A percentile compares a stretch with the other conserved stretches of the same genome.
These are phyloP conservation scores for Teratosphaeria nubilosa DNA, from an alignment of 2,329 filamentous ascomycete genomes.

Conservation along the genomic window DNA sequence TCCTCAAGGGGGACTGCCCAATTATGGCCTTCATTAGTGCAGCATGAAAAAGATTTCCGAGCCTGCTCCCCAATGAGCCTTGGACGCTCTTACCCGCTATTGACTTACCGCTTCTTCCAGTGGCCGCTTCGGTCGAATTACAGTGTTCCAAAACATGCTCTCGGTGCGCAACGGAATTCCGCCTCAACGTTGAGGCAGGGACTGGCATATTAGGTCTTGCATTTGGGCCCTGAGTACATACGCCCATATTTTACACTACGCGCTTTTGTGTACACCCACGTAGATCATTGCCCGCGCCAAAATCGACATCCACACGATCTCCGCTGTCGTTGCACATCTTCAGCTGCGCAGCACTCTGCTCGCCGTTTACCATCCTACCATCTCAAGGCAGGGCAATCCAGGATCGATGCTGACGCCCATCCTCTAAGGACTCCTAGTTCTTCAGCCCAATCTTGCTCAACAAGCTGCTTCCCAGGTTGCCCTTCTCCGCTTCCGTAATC, in stretches of 20 bases:
- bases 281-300: background rate
- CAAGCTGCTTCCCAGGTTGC: slow-evolving; percentile 33
- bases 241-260: slow-evolving; percentile 1
- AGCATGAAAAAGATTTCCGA: no score
- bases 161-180: background rate
- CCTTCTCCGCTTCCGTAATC: slow-evolving; percentile 54
- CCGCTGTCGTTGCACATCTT: background rate
- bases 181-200: background rate
- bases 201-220: slow-evolving; percentile 2
- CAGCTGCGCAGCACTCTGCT: background rate
- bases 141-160: background rate
- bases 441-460: slow-evolving; percentile 45
- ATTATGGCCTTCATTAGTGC: no score
- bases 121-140: no score
- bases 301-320: background rate
- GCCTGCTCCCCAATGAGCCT: no score
- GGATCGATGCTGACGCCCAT: background rate
- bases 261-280: slow-evolving; percentile 1
- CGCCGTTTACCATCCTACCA: background rate
- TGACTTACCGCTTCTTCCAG: no score
- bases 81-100: no score
- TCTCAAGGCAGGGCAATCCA: slow-evolving; percentile 1
- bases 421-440: slow-evolving; percentile 10
- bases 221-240: slow-evolving; percentile 1
- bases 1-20: no score